Evolutionary conservation across 345 rosid species (phyloP), one percentile per base, ranked within the genome.

Genomic region (Citrus glauca): DNA sequence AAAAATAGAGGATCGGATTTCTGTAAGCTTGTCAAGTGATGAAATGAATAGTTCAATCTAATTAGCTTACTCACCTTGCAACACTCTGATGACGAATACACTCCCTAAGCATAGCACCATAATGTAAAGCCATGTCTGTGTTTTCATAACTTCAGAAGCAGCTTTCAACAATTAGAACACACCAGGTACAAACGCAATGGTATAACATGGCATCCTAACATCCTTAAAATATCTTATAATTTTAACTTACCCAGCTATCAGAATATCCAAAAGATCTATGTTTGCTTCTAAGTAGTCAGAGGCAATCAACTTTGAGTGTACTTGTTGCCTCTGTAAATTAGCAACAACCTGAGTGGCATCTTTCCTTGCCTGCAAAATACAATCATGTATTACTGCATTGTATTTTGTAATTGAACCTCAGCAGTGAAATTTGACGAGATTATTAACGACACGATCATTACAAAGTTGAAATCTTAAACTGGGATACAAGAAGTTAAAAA

Each of bases 311-410:
- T 92, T 86, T 11, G 94, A 94, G 1, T 94, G 85, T 78, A 96
- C 98, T 87, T 92, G 99, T 61, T 94, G 99, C 82, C 99, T 84
- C 82, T 94, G 99, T 72, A 96, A 85, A 88, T 96, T 96, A 45
- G 99, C 99, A 72, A 94, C 97, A 80, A 96, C 94, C 87, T 94
- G 98, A 30, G 99, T 96, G 77, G 95, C 97, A 90, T 96, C 99
- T 87, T 93, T 96, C 72, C 98, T 88, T 6, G 99, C 82, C 99
- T 96, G 90, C 83, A 87, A 72, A 79, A 73, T 32, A 20, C 19
- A 19, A 4, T 38, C 5, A 35, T 9, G 16, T 65, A 65, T 30
- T 24, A 24, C 63, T 2, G 57, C 16, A 10, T 20, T n/a, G 37
- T 63, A 37, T 69, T 62, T 45, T 61, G 64, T 28, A 55, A 61